phyloP scores from a whole-genome alignment of 2,329 filamentous ascomycete species.

The Coleophoma cylindrospora region DNA sequence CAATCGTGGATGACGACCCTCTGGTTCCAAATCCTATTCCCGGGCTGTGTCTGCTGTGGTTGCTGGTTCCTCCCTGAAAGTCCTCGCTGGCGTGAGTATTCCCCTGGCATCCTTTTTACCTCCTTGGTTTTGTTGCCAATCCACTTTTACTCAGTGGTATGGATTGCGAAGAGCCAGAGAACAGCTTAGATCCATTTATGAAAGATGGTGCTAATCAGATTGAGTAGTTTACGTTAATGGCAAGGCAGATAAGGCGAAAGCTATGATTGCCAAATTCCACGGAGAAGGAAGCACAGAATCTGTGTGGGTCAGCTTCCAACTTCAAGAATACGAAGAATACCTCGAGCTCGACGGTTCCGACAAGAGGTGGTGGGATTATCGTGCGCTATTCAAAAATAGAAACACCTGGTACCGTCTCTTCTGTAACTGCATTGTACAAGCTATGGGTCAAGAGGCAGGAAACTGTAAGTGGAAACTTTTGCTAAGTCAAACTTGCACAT shows the following conservation, averaged over 20 bases:
- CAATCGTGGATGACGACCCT: constrained; percentile 48
- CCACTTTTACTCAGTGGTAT: too few relatives aligned
- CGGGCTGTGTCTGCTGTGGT: constrained; percentile 38
- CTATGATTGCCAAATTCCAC: constrained; percentile 49
- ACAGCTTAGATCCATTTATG: too few relatives aligned
- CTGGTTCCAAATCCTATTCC: constrained; percentile 40
- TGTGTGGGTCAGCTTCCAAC: constrained; percentile 40
- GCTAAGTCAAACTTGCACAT: not conserved
- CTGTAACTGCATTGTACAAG: constrained; percentile 44
- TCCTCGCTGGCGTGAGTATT: constrained; percentile 43
- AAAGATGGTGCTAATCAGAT: too few relatives aligned
- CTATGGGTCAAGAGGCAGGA: constrained; percentile 47
- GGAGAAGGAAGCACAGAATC: constrained; percentile 44
- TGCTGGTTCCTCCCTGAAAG: constrained; percentile 56
- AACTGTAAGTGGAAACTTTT: constrained; percentile 15
- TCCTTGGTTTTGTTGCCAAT: too few relatives aligned
- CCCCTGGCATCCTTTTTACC: too few relatives aligned
- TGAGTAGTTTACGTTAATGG: constrained; percentile 43
- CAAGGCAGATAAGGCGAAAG: constrained; percentile 44
- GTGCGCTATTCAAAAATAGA: constrained; percentile 44
- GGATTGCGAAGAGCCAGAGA: too few relatives aligned
- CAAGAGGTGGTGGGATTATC: constrained; percentile 50
- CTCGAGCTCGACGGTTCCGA: constrained; percentile 37
- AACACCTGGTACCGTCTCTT: constrained; percentile 43
- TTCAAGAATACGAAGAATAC: constrained; percentile 40